Conservation (phyloP, 2,329 filamentous ascomycete genomes). For the Penicillium hesseltinei region DNA sequence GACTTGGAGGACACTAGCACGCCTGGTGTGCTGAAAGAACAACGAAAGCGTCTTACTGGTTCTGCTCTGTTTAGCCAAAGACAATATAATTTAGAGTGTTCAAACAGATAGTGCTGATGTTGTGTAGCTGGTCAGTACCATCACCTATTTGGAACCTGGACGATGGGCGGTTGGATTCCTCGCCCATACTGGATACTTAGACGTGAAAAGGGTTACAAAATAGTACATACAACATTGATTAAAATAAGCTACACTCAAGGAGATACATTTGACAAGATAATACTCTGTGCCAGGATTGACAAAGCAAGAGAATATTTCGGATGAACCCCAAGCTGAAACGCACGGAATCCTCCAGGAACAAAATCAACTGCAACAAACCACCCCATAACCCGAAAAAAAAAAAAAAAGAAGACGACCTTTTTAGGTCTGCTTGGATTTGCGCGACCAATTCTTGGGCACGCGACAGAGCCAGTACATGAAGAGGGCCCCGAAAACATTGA, state of each 20-base stretch:
- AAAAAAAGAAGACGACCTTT: not conserved
- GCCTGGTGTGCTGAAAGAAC: no score
- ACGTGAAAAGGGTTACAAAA: not conserved
- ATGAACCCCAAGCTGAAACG: not conserved
- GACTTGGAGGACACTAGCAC: no score
- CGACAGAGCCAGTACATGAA: slow-evolving; percentile 55
- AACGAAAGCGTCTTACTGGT: no score
- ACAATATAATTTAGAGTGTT: no score
- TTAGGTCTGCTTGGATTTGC: slow-evolving; percentile 42
- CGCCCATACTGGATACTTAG: not conserved
- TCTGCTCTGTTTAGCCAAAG: no score
- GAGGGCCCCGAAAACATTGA: slow-evolving; percentile 52
- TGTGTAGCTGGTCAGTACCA: no score
- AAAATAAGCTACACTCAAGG: not conserved
- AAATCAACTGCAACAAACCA: not conserved
- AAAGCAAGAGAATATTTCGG: not conserved
- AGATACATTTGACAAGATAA: not conserved
- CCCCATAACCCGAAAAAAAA: not conserved
- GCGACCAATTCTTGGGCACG: slow-evolving; percentile 50
- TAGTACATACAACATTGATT: not conserved
- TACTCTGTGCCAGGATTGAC: not conserved
- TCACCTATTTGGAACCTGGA: no score
- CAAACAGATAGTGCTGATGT: no score
- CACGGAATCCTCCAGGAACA: not conserved
- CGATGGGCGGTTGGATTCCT: not conserved